Base-by-base conservation (phyloP, 192 early-diverging fungal species). In the Gamsiella multidivaricata region DNA sequence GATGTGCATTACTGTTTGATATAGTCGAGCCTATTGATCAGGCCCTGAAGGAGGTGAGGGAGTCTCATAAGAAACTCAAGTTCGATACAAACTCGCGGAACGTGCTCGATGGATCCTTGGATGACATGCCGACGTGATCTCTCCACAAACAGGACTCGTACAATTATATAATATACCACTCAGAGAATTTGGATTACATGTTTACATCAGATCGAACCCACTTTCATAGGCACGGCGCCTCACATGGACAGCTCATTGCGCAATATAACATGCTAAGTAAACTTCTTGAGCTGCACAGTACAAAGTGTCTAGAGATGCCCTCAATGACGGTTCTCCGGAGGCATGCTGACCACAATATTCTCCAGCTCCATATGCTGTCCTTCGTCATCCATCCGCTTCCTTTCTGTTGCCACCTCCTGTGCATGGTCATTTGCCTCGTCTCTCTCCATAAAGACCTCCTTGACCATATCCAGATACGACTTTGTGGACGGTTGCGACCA, bases 401-500 rank as follows among this genome's bases (percentile, higher is more conserved):
- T 68, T 53, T 61, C 43, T 17, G 15, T 34, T 17, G 74, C 74
- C 1, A 47, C 33, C 34, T 58, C 60, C 65, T 78, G 29, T 25
- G 74, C 65, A 20, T 68, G 65, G 2, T 78, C 63, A 33, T 25
- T 61, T 26, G 61, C 66, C 23, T 78, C 74, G 3, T 78, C 66
- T 33, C 65, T 67, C 36, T 78, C 74, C 60, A 64, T 64, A 43
- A 78, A 68, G 9, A 66, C 25, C 23, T 78, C 74, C 65, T 78
- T 78, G 51, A 47, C 74, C 74, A 78, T 64, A 18, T 78, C 74
- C 45, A 78, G 12, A 49, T 78, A 78, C 15, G 74, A 46, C 74
- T 69, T 68, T n/a, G 37, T 11, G 5, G 66, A 47, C 20, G 78
- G 82, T 26, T 80, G 57, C 8, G 55, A 53, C 84, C 84, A 86